Evolutionary conservation across 345 rosid species (phyloP), one percentile per base, ranked within the genome.

Genomic region (Pistacia vera): DNA sequence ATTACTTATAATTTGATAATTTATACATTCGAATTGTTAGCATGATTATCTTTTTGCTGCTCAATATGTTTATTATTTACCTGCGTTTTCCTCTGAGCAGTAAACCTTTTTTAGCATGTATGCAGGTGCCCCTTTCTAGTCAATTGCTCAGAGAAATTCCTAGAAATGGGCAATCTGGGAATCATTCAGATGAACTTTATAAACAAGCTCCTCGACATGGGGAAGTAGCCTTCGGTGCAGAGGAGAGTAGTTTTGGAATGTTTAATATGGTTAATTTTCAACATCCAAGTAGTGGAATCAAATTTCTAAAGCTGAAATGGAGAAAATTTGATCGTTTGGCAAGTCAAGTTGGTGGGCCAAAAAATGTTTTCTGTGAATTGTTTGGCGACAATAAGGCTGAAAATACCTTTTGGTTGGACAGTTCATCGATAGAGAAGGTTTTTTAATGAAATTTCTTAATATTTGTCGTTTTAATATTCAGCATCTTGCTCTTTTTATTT

Each of bases 351-450:
- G 98, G 97, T 64, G 98, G 98, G 70, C 87, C 97, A 56, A 86
- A 84, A 80, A 90, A 86, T 82, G 86, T 96, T 67, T 96, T 92
- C 79, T 77, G 82, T 67, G 76, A 90, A 81, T 83, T 95, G 71
- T 90, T 88, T 80, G 89, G 93, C 33, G 78, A 75, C 68, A 66
- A 61, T 25, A 76, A 66, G 69, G 93, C 91, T 41, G 85, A 86
- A 75, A 90, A 93, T 82, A 83, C 98, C 12, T 96, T 96, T 83
- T 96, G 99, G 99, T 83, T 96, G 85, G 99, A 93, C 82, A 95
- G 98, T 81, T 92, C 99, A 73, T 95, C 97, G 25, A 84, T 71
- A 72, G 99, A 95, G 80, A 95, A 90, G 98, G 98, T 95, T 58
- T 11, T 79, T 83, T 66, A 41, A 30, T 44, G 16, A 72, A 71